Conservation (phyloP, 805 yeast species). For the Ascoidea rubescens region DNA sequence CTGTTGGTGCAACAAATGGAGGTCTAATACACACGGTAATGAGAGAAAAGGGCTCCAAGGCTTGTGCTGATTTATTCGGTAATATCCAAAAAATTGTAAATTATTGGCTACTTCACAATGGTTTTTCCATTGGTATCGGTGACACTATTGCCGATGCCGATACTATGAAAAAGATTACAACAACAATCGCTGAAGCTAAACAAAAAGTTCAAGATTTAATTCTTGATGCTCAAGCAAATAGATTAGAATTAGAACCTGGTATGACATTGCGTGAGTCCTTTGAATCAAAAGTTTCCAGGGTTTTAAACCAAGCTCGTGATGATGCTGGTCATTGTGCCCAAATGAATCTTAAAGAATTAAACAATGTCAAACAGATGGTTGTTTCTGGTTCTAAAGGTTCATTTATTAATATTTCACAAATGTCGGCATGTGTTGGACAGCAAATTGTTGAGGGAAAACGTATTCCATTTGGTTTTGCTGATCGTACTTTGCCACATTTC, state of each 20-base stretch:
- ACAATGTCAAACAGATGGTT: slow-evolving; percentile 98
- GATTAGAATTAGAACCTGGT: slow-evolving; percentile 93
- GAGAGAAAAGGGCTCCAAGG: slow-evolving; percentile 91
- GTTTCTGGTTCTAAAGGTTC: slow-evolving; percentile 99
- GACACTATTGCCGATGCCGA: slow-evolving; percentile 98
- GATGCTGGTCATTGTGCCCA: slow-evolving; percentile 99
- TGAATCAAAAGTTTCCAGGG: slow-evolving; percentile 92
- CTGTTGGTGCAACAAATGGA: slow-evolving; percentile 97
- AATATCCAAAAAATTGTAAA: slow-evolving; percentile 91
- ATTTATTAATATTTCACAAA: slow-evolving; percentile 94
- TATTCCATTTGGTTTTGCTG: slow-evolving; percentile 94
- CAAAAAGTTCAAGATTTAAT: slow-evolving; percentile 89
- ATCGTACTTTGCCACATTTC: slow-evolving; percentile 93
- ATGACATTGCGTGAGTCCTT: slow-evolving; percentile 98
- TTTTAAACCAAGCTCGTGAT: slow-evolving; percentile 95
- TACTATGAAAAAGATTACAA: slow-evolving; percentile 88
- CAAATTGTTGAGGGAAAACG: slow-evolving; percentile 99
- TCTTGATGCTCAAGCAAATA: slow-evolving; percentile 79
- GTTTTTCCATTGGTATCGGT: slow-evolving; percentile 98
- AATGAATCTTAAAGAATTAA: slow-evolving; percentile 82
- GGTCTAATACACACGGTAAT: slow-evolving; percentile 95
- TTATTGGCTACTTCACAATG: slow-evolving; percentile 91
- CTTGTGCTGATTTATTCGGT: slow-evolving; percentile 83
- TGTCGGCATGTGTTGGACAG: slow-evolving; percentile 99
- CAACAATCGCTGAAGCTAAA: slow-evolving; percentile 87